Base-by-base conservation (phyloP, 2,329 filamentous ascomycete genomes). In the Penicillium vulpinum region DNA sequence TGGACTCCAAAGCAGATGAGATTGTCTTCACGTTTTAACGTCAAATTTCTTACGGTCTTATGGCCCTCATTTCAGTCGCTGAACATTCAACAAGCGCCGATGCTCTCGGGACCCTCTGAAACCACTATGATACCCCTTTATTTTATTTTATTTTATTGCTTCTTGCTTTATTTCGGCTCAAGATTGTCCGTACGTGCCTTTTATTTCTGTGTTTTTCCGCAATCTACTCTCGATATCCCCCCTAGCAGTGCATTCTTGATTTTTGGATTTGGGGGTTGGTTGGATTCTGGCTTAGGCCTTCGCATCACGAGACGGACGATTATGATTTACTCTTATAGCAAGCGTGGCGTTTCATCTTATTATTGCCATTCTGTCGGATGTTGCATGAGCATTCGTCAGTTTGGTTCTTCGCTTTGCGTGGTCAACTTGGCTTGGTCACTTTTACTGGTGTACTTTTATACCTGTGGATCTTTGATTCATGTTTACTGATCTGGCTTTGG, bases 61-160 rank as follows among this genome's bases (percentile, higher is more conserved):
- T 33, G 26, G 41, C 33, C 24, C 39, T 47, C 31, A 46, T 54
- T 46, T 29, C 43, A 45, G 49, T 62, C 62, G 62, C 58, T 59
- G 46, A 61, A 58, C 39, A 59, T 40, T 56, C 59, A 44, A 66
- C 61, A 64, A 63, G 62, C 63, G 66, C 28, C 15, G 16, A 24
- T 26, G 9, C 21, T 67, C 65, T 56, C 40, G 52, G 52, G 53
- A 45, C 57, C 57, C 59, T 43, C 62, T 59, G 50, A 31, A 39
- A 61, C 63, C 58, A 65, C 59, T 62, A 63, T 69, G 69, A 73
- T 72, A 73, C 70, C 70, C 70, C 61, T 60, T 15, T 9, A 8
- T 15, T 33, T 5, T 33, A 21, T 35, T 50, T 29, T 7, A 4
- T 39, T 46, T 38, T 40, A 54, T 56, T 50, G 33, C 18, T 39